phyloP scores from a whole-genome alignment of 495 filamentous ascomycete species.

The Tetracladium marchalianum region DNA sequence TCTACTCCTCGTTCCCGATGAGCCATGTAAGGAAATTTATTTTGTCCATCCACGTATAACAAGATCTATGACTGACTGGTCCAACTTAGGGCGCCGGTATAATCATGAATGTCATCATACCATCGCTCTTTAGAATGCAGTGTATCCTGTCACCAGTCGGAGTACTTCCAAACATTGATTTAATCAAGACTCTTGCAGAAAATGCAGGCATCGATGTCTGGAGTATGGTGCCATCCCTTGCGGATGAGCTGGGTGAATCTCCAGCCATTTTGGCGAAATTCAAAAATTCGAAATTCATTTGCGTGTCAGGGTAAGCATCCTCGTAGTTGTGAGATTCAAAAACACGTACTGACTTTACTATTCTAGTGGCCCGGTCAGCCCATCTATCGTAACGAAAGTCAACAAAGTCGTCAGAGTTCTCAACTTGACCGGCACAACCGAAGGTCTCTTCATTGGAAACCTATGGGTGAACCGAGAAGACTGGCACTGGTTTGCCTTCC shows the following conservation, averaged over 20 bases:
- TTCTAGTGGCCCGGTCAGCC: conserved; percentile 17
- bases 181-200: conserved; percentile 20
- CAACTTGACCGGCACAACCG: conserved; percentile 23
- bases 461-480: conserved; percentile 13
- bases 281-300: conserved; percentile 22
- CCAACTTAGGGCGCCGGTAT: conserved; percentile 23
- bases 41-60: no score
- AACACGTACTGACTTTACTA: neutral
- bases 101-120: conserved; percentile 21
- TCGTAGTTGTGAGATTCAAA: neutral
- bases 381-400: conserved; percentile 13
- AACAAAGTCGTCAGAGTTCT: conserved; percentile 20
- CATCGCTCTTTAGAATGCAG: conserved; percentile 19
- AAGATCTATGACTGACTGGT: neutral
- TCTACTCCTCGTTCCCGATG: conserved; percentile 25
- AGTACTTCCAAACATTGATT: conserved; percentile 20
- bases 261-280: conserved; percentile 19
- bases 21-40: conserved; percentile 27
- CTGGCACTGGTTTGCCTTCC: conserved; percentile 22
- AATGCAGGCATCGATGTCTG: conserved; percentile 21
- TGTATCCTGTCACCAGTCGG: conserved; percentile 22
- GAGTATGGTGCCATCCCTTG: conserved; percentile 24
- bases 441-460: conserved; percentile 22
- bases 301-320: conserved; percentile 18
- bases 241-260: conserved; percentile 24